phyloP scores from a whole-genome alignment of 306 rosid species.

The Fagus sylvatica region DNA sequence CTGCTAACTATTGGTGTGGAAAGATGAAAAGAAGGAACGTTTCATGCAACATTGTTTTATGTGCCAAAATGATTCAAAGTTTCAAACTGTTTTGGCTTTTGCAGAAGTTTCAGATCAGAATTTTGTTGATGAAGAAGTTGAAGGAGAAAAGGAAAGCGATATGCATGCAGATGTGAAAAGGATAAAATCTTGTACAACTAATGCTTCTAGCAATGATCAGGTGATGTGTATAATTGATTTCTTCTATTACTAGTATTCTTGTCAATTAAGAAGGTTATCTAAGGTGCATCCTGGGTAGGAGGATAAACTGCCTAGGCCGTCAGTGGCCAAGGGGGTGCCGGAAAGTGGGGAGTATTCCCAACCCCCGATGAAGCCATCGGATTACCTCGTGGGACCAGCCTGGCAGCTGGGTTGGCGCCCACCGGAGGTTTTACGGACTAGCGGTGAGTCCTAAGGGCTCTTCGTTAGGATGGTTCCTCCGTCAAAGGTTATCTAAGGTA shows the following conservation, averaged over 20 bases:
- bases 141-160: conserved; percentile 15
- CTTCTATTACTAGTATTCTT: not conserved
- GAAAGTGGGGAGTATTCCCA: too few species aligned
- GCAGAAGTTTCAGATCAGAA: conserved; percentile 82
- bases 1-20: not conserved
- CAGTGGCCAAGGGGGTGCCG: too few species aligned
- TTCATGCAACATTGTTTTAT: not conserved
- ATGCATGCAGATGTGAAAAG: conserved; percentile 34
- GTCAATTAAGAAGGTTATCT: too few species aligned
- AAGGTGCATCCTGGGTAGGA: too few species aligned
- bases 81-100: not conserved
- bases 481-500: too few species aligned
- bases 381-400: too few species aligned
- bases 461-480: too few species aligned
- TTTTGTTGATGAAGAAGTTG: conserved; percentile 57
- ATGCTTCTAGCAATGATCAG: conserved; percentile 42
- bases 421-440: too few species aligned
- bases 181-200: conserved; percentile 22
- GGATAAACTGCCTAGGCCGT: too few species aligned
- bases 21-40: not conserved
- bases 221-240: conserved; percentile 24
- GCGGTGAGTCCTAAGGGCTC: too few species aligned
- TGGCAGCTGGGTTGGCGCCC: too few species aligned
- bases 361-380: too few species aligned
- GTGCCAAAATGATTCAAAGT: not conserved